Base-by-base conservation (phyloP, 495 filamentous ascomycete species). In the Aspergillus kassunensis region DNA sequence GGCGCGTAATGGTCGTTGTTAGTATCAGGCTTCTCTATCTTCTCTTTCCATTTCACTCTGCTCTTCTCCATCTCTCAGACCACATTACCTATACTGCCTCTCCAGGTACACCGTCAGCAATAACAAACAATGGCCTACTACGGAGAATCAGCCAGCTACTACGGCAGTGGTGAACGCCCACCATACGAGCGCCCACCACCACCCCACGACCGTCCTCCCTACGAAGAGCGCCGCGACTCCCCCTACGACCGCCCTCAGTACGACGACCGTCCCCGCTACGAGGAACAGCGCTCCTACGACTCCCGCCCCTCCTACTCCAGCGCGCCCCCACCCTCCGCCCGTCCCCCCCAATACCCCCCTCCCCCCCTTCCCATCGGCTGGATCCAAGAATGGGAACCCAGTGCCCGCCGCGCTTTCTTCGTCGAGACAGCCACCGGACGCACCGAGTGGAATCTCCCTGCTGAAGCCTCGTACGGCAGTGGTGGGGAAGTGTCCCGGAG, bases 311-410 rank as follows among this genome's bases (percentile, higher is more conserved):
- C 45, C 18, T 54, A 54, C 46, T 27, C 21, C 41, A 31, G 33
- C 21, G 37, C 55, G 30, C 47, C 56, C 40, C 60, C 55, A 1
- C 56, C 63, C 16, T 48, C 49, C 31, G 41, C 61, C 42, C 68
- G 67, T 3, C 68, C 70, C 30, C 70, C 70, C 10, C 60, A 60
- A 7, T 52, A 56, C 29, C 68, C 70, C 20, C 71, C 70, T 35
- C 79, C 80, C 8, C 76, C 79, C 15, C 70, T 83, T 19, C 80
- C 82, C 1, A 46, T 63, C 0, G 84, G 81, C 53, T 87, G 84
- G 84, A 58, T 67, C 40, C 75, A 82, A 16, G 73, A 73, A 51
- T 87, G 78, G 76, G 82, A 87, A 48, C 70, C 74, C 34, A 69
- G 66, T 34, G 61, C 68, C 36, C 76, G 82, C 46, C 79, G 79